Percentiles rank a stretch among this genome's conserved stretches.
These are phyloP conservation scores for Dactylellina parvicollis DNA, from an alignment of 2,329 filamentous ascomycete genomes.

Conservation along the genomic window DNA sequence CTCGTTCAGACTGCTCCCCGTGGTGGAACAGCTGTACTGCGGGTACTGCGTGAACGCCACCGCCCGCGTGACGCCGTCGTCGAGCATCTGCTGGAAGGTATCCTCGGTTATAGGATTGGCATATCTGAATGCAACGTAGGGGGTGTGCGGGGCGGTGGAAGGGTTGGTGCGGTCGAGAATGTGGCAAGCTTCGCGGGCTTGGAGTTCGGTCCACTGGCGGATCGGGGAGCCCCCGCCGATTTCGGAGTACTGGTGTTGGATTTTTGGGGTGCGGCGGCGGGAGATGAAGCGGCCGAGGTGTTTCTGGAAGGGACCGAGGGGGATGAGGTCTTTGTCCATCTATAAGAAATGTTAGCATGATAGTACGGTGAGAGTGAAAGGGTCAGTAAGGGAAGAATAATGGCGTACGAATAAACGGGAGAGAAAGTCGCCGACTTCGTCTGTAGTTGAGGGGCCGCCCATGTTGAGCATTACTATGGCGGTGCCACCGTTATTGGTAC, in stretches of 20 bases:
- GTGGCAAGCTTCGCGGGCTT: constrained; percentile 96
- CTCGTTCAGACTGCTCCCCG: constrained; percentile 94
- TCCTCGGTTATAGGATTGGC: constrained; percentile 92
- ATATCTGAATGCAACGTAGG: constrained; percentile 97
- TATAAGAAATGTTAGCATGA: constrained; percentile 60
- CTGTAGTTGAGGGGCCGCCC: constrained; percentile 89
- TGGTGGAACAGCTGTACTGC: constrained; percentile 97
- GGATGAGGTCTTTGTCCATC: constrained; percentile 93
- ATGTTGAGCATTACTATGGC: constrained; percentile 99
- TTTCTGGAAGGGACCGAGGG: constrained; percentile 87
- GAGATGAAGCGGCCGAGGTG: constrained; percentile 92
- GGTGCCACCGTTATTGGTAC: constrained; percentile 64
- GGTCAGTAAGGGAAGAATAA: neutral
- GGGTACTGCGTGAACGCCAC: constrained; percentile 98
- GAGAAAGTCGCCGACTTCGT: constrained; percentile 88
- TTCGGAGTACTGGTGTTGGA: constrained; percentile 90
- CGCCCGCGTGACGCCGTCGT: constrained; percentile 90
- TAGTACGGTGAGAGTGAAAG: neutral
- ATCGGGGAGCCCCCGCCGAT: constrained; percentile 99
- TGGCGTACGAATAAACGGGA: constrained; percentile 85
- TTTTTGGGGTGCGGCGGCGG: constrained; percentile 88
- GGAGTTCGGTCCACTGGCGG: constrained; percentile 96
- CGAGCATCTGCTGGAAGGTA: constrained; percentile 83
- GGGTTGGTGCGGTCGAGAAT: constrained; percentile 89
- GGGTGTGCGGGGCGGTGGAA: constrained; percentile 93